These are phyloP conservation scores for Blakeslea trispora DNA, from an alignment of 371 early-diverging fungal genomes.

Conservation along the genomic window DNA sequence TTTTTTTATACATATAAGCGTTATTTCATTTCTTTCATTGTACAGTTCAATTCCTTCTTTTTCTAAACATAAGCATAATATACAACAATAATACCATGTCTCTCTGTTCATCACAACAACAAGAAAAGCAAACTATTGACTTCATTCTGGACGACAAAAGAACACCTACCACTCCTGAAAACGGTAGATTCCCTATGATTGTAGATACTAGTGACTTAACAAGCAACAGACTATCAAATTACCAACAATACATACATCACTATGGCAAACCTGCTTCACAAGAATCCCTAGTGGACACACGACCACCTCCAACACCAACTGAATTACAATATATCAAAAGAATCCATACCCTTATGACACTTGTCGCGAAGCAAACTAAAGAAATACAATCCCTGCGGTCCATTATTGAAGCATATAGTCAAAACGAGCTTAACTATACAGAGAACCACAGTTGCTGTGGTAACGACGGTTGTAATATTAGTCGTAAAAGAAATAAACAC, in stretches of 20 bases:
- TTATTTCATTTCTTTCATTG: too few species aligned
- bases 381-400: slow-evolving; percentile 23
- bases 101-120: slow-evolving; percentile 1
- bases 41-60: neutral
- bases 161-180: neutral
- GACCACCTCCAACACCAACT: slow-evolving; percentile 12
- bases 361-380: slow-evolving; percentile 22
- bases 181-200: neutral
- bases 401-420: slow-evolving; percentile 16
- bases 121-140: slow-evolving; percentile 2
- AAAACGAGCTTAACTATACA: neutral
- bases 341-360: slow-evolving; percentile 21
- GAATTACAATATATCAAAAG: slow-evolving; percentile 27
- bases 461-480: neutral
- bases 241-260: neutral
- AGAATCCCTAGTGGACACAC: neutral
- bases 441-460: slow-evolving; percentile 8
- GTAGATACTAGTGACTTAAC: neutral
- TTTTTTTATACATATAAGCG: too few species aligned
- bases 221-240: neutral
- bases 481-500: slow-evolving; percentile 21
- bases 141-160: neutral
- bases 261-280: neutral
- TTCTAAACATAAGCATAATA: neutral
- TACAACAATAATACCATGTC: neutral